phyloP scores from a whole-genome alignment of 805 yeast species.

The Blastobotrys attinorum region DNA sequence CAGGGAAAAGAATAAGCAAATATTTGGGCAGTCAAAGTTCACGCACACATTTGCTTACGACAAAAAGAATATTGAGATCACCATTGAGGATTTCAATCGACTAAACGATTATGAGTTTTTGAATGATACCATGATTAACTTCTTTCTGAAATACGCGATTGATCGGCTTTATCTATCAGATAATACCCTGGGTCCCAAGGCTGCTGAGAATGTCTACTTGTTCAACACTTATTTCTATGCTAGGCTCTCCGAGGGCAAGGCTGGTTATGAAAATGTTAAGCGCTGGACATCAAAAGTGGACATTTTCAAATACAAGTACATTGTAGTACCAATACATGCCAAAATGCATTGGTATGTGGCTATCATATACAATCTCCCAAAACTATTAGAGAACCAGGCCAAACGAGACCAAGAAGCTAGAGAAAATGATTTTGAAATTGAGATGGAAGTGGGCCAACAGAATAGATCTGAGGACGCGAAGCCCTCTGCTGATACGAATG shows the following conservation, averaged over 20 bases:
- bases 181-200: slow-evolving; percentile 9
- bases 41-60: slow-evolving; percentile 36
- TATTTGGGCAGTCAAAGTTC: background rate
- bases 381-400: slow-evolving; percentile 11
- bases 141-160: slow-evolving; percentile 44
- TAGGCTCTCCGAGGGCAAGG: slow-evolving; percentile 34
- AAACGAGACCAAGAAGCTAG: slow-evolving; percentile 7
- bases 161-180: slow-evolving; percentile 16
- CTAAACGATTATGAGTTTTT: slow-evolving; percentile 78
- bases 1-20: background rate
- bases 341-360: slow-evolving; percentile 84
- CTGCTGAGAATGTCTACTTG: slow-evolving; percentile 37
- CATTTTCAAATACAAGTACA: slow-evolving; percentile 46
- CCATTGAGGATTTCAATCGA: slow-evolving; percentile 68
- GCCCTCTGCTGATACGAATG: background rate
- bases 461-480: slow-evolving; percentile 1
- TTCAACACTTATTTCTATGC: slow-evolving; percentile 82
- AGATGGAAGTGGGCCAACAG: slow-evolving; percentile 8
- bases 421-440: slow-evolving; percentile 9
- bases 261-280: slow-evolving; percentile 54
- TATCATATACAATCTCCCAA: slow-evolving; percentile 47
- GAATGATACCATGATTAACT: slow-evolving; percentile 82
- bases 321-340: slow-evolving; percentile 77
- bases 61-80: slow-evolving; percentile 47
- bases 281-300: slow-evolving; percentile 75